Conservation (phyloP, 768 basidiomycete genomes). For the Trametopsis cervina region DNA sequence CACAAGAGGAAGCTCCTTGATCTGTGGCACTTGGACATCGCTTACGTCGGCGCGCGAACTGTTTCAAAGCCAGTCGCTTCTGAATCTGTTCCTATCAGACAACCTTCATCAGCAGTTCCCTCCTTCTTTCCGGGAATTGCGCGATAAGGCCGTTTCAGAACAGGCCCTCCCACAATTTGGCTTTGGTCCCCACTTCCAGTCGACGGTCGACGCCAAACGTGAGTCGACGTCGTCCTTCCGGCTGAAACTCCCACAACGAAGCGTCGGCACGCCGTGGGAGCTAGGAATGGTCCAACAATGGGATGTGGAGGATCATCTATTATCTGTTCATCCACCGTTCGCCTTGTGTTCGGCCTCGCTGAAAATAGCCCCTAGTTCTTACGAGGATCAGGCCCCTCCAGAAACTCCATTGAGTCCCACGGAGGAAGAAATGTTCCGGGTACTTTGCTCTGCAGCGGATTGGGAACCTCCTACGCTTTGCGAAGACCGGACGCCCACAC, state of each 20-base stretch:
- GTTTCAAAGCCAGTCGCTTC: constrained; percentile 40
- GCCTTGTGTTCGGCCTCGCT: constrained; percentile 11
- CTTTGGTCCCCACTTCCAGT: constrained; percentile 59
- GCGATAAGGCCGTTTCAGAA: constrained; percentile 38
- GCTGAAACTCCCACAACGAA: constrained; percentile 18
- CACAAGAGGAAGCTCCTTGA: constrained; percentile 41
- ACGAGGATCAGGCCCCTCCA: constrained; percentile 17
- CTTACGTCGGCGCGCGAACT: constrained; percentile 47
- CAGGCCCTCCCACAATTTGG: constrained; percentile 57
- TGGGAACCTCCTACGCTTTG: constrained; percentile 37
- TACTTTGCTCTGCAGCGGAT: constrained; percentile 38
- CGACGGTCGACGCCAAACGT: constrained; percentile 39
- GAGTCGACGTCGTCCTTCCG: constrained; percentile 17
- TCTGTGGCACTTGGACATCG: constrained; percentile 69
- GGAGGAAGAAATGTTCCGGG: constrained; percentile 66
- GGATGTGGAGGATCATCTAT: constrained; percentile 22
- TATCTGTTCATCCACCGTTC: constrained; percentile 20
- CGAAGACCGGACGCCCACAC: constrained; percentile 12
- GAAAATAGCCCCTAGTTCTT: constrained; percentile 3
- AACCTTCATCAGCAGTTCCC: constrained; percentile 59
- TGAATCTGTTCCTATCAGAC: constrained; percentile 57
- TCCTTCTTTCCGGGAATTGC: constrained; percentile 50
- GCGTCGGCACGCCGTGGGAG: not conserved
- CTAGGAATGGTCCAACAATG: constrained; percentile 8
- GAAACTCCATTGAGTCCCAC: constrained; percentile 58